phyloP scores from a whole-genome alignment of 352 stramenopile species.

The Blastocystis hominis region DNA sequence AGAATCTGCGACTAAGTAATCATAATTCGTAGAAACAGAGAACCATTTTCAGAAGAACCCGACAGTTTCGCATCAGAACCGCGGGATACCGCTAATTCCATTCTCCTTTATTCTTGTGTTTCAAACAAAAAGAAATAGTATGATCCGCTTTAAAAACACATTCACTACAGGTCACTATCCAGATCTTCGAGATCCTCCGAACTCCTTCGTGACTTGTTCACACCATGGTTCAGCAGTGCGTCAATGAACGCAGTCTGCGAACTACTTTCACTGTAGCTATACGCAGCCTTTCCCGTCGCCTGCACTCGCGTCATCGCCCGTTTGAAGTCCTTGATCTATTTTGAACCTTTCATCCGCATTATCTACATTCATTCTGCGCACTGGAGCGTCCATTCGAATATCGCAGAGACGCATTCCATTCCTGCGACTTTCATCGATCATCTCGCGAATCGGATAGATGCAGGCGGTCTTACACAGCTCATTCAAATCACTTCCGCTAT shows the following conservation, averaged over 20 bases:
- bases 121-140: background rate
- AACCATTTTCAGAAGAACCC: background rate
- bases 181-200: constrained; percentile 20
- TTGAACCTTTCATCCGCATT: background rate
- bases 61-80: background rate
- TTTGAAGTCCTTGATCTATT: constrained; percentile 35
- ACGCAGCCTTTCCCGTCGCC: constrained; percentile 35
- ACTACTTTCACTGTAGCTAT: constrained; percentile 25
- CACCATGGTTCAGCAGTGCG: constrained; percentile 22
- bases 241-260: constrained; percentile 29
- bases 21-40: constrained; percentile 22
- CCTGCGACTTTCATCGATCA: constrained; percentile 28
- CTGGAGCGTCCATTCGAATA: constrained; percentile 18
- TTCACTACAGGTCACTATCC: background rate
- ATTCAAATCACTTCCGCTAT: constrained; percentile 73
- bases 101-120: background rate
- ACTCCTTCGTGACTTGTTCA: background rate
- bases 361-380: constrained; percentile 4
- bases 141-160: background rate
- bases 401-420: constrained; percentile 16
- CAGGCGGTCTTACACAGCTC: constrained; percentile 44
- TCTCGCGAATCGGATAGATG: constrained; percentile 47
- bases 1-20: background rate
- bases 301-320: constrained; percentile 37
- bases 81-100: background rate